phyloP scores from a whole-genome alignment of 202 grass and related monocot genomes.

The Schoenoplectus triqueter region DNA sequence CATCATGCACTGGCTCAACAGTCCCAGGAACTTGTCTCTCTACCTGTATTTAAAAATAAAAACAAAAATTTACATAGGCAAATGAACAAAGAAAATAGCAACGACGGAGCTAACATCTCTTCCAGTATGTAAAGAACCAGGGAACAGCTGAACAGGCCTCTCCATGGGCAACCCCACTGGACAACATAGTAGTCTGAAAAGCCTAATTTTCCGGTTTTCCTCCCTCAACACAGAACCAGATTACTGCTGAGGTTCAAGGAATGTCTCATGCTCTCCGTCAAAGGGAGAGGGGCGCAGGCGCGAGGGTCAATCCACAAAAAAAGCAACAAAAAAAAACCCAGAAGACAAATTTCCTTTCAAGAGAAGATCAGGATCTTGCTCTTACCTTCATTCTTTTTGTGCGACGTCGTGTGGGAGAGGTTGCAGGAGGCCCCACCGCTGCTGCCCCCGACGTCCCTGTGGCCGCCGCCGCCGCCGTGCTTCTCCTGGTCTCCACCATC shows the following conservation, averaged over 20 bases:
- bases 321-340: conserved; percentile 30
- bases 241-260: conserved; percentile 14
- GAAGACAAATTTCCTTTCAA: conserved; percentile 24
- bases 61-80: background rate
- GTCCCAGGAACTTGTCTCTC: conserved; percentile 21
- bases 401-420: conserved; percentile 39
- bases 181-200: background rate
- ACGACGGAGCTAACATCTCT: background rate
- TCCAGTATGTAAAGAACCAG: background rate
- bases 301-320: conserved; percentile 28
- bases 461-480: conserved; percentile 56
- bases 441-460: conserved; percentile 20
- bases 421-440: background rate
- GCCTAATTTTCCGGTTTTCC: background rate
- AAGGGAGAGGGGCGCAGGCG: conserved; percentile 7
- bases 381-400: conserved; percentile 70
- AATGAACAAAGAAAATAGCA: background rate
- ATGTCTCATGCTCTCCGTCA: conserved; percentile 19
- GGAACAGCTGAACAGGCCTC: background rate
- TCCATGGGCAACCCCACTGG: background rate
- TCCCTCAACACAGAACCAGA: background rate
- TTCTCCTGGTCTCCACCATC: conserved; percentile 91
- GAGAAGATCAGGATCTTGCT: conserved; percentile 32
- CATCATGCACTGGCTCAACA: background rate
- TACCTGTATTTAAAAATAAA: conserved; percentile 27